phyloP scores from a whole-genome alignment of 1,139 yeast species.

The Pichia sp. region DNA sequence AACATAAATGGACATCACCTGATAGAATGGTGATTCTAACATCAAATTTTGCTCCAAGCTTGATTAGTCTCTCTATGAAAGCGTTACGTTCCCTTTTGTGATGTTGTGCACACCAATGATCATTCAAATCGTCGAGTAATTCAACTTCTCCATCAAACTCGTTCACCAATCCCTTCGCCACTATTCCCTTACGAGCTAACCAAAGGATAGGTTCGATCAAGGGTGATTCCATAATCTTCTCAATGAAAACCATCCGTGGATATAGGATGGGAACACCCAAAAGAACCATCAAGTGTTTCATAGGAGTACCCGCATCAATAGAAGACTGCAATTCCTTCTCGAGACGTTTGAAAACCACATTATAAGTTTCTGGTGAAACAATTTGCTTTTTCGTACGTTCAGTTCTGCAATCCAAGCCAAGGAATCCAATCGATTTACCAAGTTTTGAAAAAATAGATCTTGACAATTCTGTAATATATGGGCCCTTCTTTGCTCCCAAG shows the following conservation, averaged over 20 bases:
- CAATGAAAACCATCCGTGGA: slow-evolving; percentile 89
- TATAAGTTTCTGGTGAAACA: slow-evolving; percentile 50
- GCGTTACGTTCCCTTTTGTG: slow-evolving; percentile 37
- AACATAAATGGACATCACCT: slow-evolving; percentile 91
- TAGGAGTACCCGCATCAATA: slow-evolving; percentile 37
- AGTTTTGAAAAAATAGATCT: slow-evolving; percentile 66
- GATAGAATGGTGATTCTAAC: slow-evolving; percentile 76
- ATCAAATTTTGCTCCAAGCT: slow-evolving; percentile 47
- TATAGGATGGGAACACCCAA: slow-evolving; percentile 93
- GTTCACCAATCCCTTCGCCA: slow-evolving; percentile 67
- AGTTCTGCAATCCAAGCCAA: slow-evolving; percentile 89
- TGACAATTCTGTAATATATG: slow-evolving; percentile 55
- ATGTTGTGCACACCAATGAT: slow-evolving; percentile 90
- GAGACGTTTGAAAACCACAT: slow-evolving; percentile 53
- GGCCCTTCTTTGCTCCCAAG: slow-evolving; percentile 45
- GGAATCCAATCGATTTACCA: slow-evolving; percentile 64
- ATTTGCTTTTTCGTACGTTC: slow-evolving; percentile 66
- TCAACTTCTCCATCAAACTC: slow-evolving; percentile 91
- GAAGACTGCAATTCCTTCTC: slow-evolving; percentile 39
- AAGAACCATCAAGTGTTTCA: slow-evolving; percentile 73
- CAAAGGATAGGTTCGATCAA: slow-evolving; percentile 58
- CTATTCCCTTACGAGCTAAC: slow-evolving; percentile 61
- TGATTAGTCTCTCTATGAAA: slow-evolving; percentile 21
- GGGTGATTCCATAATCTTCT: slow-evolving; percentile 58
- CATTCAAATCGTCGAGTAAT: slow-evolving; percentile 85